A percentile compares a stretch with the other conserved stretches of the same genome.
Evolutionary conservation across 2,329 filamentous ascomycete genomes (phyloP).

Genomic region (Colletotrichum orchidophilum): DNA sequence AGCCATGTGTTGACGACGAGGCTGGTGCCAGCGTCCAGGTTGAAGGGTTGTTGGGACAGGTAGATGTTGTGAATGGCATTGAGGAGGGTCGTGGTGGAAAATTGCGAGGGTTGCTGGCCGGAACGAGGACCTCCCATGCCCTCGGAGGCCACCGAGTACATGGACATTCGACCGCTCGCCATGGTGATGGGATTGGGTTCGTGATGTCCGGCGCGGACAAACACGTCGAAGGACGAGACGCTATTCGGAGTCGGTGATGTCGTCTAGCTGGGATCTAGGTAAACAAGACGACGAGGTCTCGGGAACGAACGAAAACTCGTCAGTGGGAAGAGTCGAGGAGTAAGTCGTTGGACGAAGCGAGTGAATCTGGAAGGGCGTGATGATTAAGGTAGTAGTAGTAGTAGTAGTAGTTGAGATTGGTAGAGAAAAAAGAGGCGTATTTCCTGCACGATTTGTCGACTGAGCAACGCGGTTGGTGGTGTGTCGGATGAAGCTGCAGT

Average conservation of each 20-base stretch:
- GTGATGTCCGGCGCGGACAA: conserved; percentile 51
- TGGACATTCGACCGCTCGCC: conserved; percentile 71
- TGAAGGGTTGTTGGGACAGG: conserved; percentile 81
- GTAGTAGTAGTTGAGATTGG: too few species aligned
- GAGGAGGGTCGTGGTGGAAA: conserved; percentile 91
- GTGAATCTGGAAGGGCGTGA: background rate
- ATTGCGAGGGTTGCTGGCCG: conserved; percentile 77
- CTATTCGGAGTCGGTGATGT: conserved; percentile 25
- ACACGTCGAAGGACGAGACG: conserved; percentile 41
- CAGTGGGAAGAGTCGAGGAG: background rate
- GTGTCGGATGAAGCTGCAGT: conserved; percentile 15
- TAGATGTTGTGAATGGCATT: conserved; percentile 94
- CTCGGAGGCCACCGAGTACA: conserved; percentile 74
- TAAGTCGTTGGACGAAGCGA: background rate
- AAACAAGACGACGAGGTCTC: conserved; percentile 12
- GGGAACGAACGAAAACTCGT: conserved; percentile 9
- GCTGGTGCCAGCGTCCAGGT: conserved; percentile 88
- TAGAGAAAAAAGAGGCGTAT: background rate
- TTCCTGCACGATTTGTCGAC: conserved; percentile 16
- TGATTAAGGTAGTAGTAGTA: conserved; percentile 5
- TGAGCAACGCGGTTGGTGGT: conserved; percentile 25
- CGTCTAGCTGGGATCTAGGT: background rate
- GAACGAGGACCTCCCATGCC: conserved; percentile 66
- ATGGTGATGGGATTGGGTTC: conserved; percentile 47
- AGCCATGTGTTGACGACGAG: conserved; percentile 96